These are phyloP conservation scores for Kazachstania psychrophila DNA, from an alignment of 805 yeast genomes.

Conservation along the genomic window DNA sequence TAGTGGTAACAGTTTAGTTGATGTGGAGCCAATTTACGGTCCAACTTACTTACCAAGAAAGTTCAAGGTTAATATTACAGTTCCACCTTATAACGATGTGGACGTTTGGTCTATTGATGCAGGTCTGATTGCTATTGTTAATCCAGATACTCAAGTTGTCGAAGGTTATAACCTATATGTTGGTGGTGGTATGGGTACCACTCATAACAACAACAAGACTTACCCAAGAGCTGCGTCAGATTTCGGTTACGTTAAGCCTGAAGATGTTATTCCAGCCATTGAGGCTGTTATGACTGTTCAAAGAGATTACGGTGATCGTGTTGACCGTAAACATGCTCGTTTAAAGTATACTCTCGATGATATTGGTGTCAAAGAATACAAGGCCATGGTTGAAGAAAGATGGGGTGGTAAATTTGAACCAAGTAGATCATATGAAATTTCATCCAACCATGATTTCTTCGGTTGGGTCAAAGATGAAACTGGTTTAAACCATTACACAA, in stretches of 20 bases:
- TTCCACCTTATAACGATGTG: slow-evolving; percentile 93
- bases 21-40: slow-evolving; percentile 81
- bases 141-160: slow-evolving; percentile 47
- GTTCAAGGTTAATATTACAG: slow-evolving; percentile 88
- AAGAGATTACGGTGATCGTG: slow-evolving; percentile 90
- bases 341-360: slow-evolving; percentile 94
- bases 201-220: slow-evolving; percentile 93
- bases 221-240: slow-evolving; percentile 90
- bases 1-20: slow-evolving; percentile 76
- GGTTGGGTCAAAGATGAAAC: slow-evolving; percentile 89
- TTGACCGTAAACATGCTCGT: slow-evolving; percentile 95
- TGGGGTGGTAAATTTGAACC: slow-evolving; percentile 69
- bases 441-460: slow-evolving; percentile 80
- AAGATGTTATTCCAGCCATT: slow-evolving; percentile 66
- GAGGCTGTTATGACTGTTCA: slow-evolving; percentile 91
- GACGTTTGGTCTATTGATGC: slow-evolving; percentile 95
- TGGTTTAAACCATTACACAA: slow-evolving; percentile 82
- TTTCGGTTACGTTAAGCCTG: slow-evolving; percentile 66
- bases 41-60: slow-evolving; percentile 87
- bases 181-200: slow-evolving; percentile 99
- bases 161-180: slow-evolving; percentile 80
- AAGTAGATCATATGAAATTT: slow-evolving; percentile 64
- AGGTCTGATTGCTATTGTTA: slow-evolving; percentile 82
- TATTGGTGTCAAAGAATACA: slow-evolving; percentile 79
- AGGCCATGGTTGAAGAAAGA: slow-evolving; percentile 69